Percentiles rank a stretch among this genome's conserved stretches.
Conservation (phyloP, 805 yeast species). For the Teunomyces barrocoloradensis region DNA sequence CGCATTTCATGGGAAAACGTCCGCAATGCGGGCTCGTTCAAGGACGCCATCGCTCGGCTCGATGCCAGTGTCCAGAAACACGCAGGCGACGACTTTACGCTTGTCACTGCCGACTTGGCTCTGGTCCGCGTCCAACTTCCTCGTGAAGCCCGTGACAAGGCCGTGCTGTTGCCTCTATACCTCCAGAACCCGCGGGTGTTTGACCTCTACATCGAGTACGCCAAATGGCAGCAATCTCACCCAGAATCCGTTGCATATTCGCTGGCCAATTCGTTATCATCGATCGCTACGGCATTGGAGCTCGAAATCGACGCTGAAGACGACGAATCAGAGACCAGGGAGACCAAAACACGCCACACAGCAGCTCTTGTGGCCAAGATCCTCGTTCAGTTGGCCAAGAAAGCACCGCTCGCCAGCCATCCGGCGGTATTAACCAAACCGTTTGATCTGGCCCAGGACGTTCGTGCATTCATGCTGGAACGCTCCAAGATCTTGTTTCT, state of each 20-base stretch:
- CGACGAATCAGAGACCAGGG: conserved; percentile 4
- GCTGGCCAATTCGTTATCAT: conserved; percentile 28
- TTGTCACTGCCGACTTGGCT: conserved; percentile 68
- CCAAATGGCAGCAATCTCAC: conserved; percentile 62
- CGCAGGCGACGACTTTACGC: conserved; percentile 52
- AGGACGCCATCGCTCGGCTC: conserved; percentile 58
- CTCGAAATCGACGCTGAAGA: conserved; percentile 25
- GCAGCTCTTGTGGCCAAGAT: conserved; percentile 45
- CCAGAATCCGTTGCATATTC: conserved; percentile 48
- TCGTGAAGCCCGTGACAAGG: conserved; percentile 77
- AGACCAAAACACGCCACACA: conserved; percentile 41
- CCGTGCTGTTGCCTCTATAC: conserved; percentile 67
- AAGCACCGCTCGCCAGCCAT: conserved; percentile 50
- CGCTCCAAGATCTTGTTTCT: conserved; percentile 75
- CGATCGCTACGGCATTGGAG: conserved; percentile 48
- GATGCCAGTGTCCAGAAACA: conserved; percentile 49
- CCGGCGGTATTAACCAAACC: conserved; percentile 65
- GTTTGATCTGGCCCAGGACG: conserved; percentile 73
- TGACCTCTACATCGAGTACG: conserved; percentile 71
- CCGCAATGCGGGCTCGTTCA: conserved; percentile 54
- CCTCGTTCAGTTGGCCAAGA: conserved; percentile 45
- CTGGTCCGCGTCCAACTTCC: conserved; percentile 74
- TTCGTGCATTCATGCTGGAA: conserved; percentile 63
- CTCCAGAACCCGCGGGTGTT: conserved; percentile 74
- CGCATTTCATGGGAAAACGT: conserved; percentile 62